A percentile compares a stretch with the other conserved stretches of the same genome.
Evolutionary conservation across 257 asterid genomes (phyloP).

Genomic region (Solanum habrochaites): DNA sequence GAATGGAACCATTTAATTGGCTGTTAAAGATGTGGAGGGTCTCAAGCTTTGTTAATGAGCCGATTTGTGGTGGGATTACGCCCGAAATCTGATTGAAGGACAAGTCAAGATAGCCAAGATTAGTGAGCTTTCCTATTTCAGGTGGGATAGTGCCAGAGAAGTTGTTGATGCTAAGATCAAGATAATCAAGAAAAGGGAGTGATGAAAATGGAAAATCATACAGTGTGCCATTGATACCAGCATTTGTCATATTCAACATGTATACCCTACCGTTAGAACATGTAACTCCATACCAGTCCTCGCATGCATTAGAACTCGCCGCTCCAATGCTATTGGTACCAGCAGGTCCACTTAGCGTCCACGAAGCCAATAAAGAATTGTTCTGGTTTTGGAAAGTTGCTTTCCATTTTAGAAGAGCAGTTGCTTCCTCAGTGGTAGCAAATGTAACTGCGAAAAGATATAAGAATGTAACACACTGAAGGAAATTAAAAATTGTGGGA

Average conservation of each 20-base stretch:
- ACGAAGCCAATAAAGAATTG: neutral
- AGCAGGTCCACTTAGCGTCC: neutral
- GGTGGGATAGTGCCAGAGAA: conserved; percentile 12
- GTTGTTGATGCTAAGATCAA: neutral
- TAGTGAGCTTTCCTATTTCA: conserved; percentile 1
- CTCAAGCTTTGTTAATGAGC: neutral
- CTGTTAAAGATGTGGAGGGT: neutral
- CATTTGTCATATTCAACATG: conserved; percentile 1
- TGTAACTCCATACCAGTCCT: conserved; percentile 7
- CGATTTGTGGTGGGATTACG: conserved; percentile 8
- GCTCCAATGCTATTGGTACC: neutral
- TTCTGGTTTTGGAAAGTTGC: neutral
- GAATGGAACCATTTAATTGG: neutral
- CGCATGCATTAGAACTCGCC: neutral
- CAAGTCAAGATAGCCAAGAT: neutral
- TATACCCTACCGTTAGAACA: neutral
- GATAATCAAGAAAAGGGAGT: conserved; percentile 2
- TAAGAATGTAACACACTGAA: neutral
- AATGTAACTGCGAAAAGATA: neutral
- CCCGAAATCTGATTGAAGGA: neutral
- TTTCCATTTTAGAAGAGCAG: conserved; percentile 12
- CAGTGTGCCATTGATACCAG: neutral
- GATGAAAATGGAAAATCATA: conserved; percentile 6
- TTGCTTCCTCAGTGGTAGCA: conserved; percentile 4
- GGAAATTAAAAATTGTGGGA: neutral